Evolutionary conservation across 306 rosid species (phyloP).

Genomic region (Vigna trinervia): DNA sequence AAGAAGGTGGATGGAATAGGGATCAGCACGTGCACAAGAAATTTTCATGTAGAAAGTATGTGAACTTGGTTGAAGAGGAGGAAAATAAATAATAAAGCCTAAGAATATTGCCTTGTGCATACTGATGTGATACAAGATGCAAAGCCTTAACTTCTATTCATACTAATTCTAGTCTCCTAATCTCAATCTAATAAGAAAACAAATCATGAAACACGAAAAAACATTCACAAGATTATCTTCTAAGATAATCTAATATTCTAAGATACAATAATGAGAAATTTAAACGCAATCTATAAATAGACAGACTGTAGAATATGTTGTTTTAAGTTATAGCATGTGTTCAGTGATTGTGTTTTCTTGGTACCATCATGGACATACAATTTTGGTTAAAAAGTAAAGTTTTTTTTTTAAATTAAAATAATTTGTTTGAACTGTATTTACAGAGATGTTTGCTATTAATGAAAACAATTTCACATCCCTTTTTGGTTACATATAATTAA

Average conservation of each 20-base stretch:
- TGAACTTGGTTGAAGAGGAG: background rate
- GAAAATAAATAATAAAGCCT: background rate
- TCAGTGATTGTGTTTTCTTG: conserved; percentile 1
- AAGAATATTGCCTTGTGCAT: background rate
- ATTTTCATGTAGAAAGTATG: background rate
- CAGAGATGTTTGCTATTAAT: conserved; percentile 7
- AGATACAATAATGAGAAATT: background rate
- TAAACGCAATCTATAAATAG: background rate
- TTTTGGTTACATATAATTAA: conserved; percentile 17
- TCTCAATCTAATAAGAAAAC: background rate
- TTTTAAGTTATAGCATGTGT: background rate
- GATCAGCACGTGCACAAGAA: background rate
- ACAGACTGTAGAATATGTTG: background rate
- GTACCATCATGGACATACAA: background rate
- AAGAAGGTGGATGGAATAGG: background rate
- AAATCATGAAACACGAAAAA: background rate
- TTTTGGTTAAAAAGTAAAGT: conserved; percentile 11
- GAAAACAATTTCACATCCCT: background rate
- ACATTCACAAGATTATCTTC: background rate
- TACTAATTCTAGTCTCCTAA: background rate
- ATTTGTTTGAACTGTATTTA: conserved; percentile 11
- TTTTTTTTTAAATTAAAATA: conserved; percentile 19
- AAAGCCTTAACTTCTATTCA: background rate
- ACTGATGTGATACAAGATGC: background rate
- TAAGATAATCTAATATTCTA: background rate